These are phyloP conservation scores for Candida dubliniensis DNA, from an alignment of 1,139 yeast species.

Conservation along the genomic window DNA sequence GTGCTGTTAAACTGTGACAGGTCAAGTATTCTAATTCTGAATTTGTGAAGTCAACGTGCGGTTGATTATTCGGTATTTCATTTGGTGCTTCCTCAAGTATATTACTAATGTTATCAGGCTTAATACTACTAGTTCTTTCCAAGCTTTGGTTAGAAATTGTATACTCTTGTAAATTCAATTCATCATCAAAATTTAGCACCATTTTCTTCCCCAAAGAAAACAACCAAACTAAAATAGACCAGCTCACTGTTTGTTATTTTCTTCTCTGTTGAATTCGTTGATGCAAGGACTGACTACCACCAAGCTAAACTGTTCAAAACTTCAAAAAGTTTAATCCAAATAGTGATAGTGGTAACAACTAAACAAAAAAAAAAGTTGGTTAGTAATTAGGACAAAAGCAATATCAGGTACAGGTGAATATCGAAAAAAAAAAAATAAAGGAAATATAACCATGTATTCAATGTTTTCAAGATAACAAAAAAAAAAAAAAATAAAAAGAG, in stretches of 20 bases:
- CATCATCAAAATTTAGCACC: constrained; percentile 5
- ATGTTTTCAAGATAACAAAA: constrained; percentile 7
- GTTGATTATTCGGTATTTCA: neutral
- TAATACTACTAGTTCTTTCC: neutral
- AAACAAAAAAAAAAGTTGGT: neutral
- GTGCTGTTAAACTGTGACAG: constrained; percentile 5
- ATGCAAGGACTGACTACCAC: too few relatives aligned
- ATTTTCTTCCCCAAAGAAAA: neutral
- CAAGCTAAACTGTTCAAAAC: too few relatives aligned
- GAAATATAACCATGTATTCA: constrained; percentile 4
- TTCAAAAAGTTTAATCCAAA: neutral
- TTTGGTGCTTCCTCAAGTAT: neutral
- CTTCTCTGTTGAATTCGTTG: neutral
- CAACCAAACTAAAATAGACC: neutral
- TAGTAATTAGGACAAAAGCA: constrained; percentile 1
- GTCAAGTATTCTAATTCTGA: constrained; percentile 12
- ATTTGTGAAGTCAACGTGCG: constrained; percentile 3
- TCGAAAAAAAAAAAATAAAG: neutral
- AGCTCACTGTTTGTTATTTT: neutral
- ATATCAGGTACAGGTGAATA: neutral
- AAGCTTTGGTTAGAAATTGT: neutral
- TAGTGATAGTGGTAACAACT: neutral
- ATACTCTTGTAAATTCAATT: constrained; percentile 5
- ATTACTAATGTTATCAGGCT: neutral
- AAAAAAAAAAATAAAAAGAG: neutral